Base-by-base conservation (phyloP, 768 basidiomycete genomes). In the Mycena polygramma region DNA sequence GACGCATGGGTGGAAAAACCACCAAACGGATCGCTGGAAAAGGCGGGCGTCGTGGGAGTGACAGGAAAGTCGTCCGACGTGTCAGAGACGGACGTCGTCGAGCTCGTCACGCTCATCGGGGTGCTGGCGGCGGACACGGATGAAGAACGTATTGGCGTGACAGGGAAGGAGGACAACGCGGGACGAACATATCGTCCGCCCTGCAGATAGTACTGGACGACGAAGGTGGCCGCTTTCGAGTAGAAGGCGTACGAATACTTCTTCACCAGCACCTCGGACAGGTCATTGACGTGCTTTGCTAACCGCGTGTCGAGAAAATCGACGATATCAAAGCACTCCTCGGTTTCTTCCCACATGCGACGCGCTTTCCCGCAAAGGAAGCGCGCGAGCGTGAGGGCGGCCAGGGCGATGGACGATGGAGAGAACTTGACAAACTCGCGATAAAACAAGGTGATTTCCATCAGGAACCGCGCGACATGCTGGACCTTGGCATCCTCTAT, bases 361-460 rank as follows among this genome's bases (percentile, higher is more conserved):
- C 94, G 91, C 45, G 90, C 80, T 80, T 94, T 93, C 71, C 91
- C 92, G 75, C 95, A 95, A 57, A 98, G 88, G 83, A 89, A 94
- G 59, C 96, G 90, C 7, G 98, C 94, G 54, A 99, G 88, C 7
- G 94, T 92, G 74, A 99, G 84, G 24, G 96, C 89, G 58, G 94
- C 98, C n/a, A 91, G 83, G 41, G 98, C 97, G 77, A 98, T 92
- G 49, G 93, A 88, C 1, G 94, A 97, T 2, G 97, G 91, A 10
- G 90, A 83, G 78, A 90, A 93, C 76, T 91, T 91, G 81, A 98
- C 86, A 81, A 97, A 99, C 79, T 99, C 98, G 68, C 96, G 92
- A 81, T 98, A 94, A 85, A 98, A 99, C 60, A 99, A 90, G 37
- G 98, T 98, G 77, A 98, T 96, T 82, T 99, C 98, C 98, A 99